These are phyloP conservation scores for Blastomyces silverae DNA, from an alignment of 2,329 filamentous ascomycete genomes.

Conservation along the genomic window DNA sequence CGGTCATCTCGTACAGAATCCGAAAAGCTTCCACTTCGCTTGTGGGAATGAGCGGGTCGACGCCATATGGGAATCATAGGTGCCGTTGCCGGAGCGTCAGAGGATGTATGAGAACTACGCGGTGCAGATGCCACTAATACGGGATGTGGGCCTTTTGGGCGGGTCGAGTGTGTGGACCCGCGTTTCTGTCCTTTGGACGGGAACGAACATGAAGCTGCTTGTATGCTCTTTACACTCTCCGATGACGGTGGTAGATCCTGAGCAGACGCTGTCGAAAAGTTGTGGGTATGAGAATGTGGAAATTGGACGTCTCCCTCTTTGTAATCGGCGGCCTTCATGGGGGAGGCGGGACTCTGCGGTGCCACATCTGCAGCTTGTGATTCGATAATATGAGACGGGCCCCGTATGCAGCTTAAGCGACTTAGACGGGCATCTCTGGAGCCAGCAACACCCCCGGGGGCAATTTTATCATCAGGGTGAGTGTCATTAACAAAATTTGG, in stretches of 20 bases:
- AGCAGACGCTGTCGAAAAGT: constrained; percentile 33
- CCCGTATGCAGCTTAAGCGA: constrained; percentile 34
- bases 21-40: constrained; percentile 78
- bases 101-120: constrained; percentile 25
- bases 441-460: constrained; percentile 66
- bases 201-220: constrained; percentile 55
- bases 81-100: constrained; percentile 26
- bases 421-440: constrained; percentile 46
- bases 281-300: constrained; percentile 28
- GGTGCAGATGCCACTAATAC: constrained; percentile 34
- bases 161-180: constrained; percentile 26
- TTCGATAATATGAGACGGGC: constrained; percentile 18
- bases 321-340: constrained; percentile 22
- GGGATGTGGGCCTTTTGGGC: constrained; percentile 37
- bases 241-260: constrained; percentile 35
- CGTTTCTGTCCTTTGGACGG: constrained; percentile 44
- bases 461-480: constrained; percentile 59
- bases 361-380: constrained; percentile 14
- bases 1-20: constrained; percentile 71
- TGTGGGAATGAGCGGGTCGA: constrained; percentile 54
- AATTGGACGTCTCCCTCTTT: constrained; percentile 16
- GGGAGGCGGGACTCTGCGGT: constrained; percentile 19
- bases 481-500: constrained; percentile 58
- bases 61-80: constrained; percentile 30
- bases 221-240: constrained; percentile 48